phyloP scores from a whole-genome alignment of 495 filamentous ascomycete species.

The Cladorrhinum samala region DNA sequence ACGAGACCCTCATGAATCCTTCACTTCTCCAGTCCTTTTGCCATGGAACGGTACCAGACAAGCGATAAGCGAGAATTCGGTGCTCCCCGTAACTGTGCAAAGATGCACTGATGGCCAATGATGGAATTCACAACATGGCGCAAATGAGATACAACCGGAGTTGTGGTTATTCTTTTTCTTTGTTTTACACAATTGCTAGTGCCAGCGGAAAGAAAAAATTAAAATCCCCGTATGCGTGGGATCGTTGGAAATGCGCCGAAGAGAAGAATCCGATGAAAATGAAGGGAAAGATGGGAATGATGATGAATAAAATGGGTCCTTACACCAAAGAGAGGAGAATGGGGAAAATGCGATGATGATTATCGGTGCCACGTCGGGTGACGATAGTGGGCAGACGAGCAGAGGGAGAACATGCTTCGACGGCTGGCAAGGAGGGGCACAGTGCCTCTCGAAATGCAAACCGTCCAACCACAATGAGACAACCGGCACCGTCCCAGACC shows the following conservation, averaged over 20 bases:
- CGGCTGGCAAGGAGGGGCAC: conserved; percentile 5
- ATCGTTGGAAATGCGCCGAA: background rate
- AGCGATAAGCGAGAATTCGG: conserved; percentile 1
- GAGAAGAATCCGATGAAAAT: background rate
- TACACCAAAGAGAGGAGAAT: background rate
- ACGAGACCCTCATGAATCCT: conserved; percentile 1
- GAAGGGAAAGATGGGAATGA: background rate
- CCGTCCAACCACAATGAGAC: conserved; percentile 9
- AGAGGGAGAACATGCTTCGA: conserved; percentile 7
- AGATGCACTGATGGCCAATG: too few relatives aligned
- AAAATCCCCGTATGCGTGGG: too few relatives aligned
- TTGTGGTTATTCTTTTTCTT: background rate
- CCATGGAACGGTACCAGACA: background rate
- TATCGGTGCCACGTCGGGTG: conserved; percentile 25
- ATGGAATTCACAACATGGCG: background rate
- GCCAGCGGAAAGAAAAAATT: background rate
- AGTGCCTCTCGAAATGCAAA: background rate
- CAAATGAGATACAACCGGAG: background rate
- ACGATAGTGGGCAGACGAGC: conserved; percentile 11
- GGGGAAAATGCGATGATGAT: conserved; percentile 13
- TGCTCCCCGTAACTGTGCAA: background rate
- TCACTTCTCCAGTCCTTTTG: background rate
- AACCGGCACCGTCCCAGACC: conserved; percentile 18
- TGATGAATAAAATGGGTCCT: too few relatives aligned
- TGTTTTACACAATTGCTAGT: background rate